Conservation (phyloP, 306 rosid genomes). For the Morella rubra region DNA sequence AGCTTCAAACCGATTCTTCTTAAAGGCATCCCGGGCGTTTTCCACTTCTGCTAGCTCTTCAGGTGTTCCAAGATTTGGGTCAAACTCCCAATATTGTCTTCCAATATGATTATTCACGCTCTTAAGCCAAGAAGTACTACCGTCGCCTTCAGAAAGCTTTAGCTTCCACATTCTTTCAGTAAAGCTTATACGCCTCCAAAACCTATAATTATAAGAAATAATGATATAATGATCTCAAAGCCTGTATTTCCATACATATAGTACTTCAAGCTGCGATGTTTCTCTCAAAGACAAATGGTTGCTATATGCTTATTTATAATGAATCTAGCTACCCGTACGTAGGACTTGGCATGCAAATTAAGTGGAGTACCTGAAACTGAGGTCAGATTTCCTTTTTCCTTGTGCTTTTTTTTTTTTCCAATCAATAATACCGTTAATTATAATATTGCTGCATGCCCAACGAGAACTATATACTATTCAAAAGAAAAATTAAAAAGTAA, state of each 20-base stretch:
- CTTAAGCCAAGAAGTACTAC: conserved; percentile 29
- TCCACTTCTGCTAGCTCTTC: conserved; percentile 47
- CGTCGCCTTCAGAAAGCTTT: conserved; percentile 45
- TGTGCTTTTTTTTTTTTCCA: too few relatives aligned
- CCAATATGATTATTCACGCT: conserved; percentile 60
- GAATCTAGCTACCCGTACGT: too few relatives aligned
- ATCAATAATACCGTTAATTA: too few relatives aligned
- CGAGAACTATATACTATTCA: too few relatives aligned
- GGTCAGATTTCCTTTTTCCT: too few relatives aligned
- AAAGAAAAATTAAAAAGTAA: too few relatives aligned
- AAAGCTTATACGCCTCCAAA: not conserved
- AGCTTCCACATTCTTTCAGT: conserved; percentile 59
- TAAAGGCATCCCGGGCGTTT: conserved; percentile 35
- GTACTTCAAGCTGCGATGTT: too few relatives aligned
- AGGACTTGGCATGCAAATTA: too few relatives aligned
- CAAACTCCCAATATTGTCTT: conserved; percentile 76
- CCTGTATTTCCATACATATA: not conserved
- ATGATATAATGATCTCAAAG: not conserved
- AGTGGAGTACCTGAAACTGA: too few relatives aligned
- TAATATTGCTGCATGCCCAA: too few relatives aligned
- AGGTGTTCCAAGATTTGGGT: conserved; percentile 36
- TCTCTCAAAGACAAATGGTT: too few relatives aligned
- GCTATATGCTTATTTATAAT: too few relatives aligned
- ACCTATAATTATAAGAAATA: not conserved
- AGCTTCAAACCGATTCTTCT: conserved; percentile 42